Conservation (phyloP, 768 basidiomycete species). For the Boletus tomentosulus region DNA sequence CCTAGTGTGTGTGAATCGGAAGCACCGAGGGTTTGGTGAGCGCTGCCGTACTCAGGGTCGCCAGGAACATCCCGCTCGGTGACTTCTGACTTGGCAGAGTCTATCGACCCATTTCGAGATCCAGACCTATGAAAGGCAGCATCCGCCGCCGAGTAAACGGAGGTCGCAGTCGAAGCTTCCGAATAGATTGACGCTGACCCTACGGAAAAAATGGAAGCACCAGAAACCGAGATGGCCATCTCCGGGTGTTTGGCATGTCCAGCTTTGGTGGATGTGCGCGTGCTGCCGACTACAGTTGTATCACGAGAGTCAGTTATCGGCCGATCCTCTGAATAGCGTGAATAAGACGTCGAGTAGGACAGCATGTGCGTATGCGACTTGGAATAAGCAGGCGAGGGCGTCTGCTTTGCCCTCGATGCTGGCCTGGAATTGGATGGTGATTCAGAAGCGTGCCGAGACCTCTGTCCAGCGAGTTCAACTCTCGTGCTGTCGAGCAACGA, state of each 20-base stretch:
- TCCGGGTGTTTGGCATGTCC: constrained; percentile 19
- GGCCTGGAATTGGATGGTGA: constrained; percentile 18
- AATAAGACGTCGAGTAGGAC: constrained; percentile 12
- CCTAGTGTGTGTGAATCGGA: neutral
- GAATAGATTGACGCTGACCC: constrained; percentile 27
- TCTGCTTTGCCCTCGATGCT: constrained; percentile 6
- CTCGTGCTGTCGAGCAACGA: neutral
- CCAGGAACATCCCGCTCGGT: constrained; percentile 17
- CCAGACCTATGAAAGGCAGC: neutral
- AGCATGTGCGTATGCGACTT: constrained; percentile 13
- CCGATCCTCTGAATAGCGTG: constrained; percentile 15
- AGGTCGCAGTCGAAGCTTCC: constrained; percentile 26
- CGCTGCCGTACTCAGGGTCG: constrained; percentile 8
- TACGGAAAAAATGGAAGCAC: constrained; percentile 25
- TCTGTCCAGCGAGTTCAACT: no score
- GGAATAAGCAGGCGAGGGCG: constrained; percentile 12
- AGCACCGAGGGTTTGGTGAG: neutral
- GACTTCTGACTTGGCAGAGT: neutral
- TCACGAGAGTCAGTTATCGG: neutral
- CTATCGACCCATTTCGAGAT: constrained; percentile 15
- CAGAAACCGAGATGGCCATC: constrained; percentile 24
- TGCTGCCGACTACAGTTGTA: constrained; percentile 2
- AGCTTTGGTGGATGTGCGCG: neutral
- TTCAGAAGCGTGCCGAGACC: constrained; percentile 6
- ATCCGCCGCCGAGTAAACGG: constrained; percentile 14